phyloP scores from a whole-genome alignment of 257 asterid species.

The Solanum clarkiae region DNA sequence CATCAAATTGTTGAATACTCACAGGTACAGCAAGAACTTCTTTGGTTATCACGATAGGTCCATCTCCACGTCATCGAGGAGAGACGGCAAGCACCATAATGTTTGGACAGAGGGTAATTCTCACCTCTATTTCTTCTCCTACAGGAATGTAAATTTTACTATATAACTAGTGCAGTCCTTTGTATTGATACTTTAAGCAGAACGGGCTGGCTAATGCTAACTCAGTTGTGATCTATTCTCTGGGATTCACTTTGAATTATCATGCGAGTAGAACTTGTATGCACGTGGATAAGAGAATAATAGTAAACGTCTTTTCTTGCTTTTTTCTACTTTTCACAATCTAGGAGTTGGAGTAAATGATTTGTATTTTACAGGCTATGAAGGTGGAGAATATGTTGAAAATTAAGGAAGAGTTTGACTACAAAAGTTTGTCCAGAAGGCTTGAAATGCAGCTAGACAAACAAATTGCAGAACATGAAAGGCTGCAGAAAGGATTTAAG shows the following conservation, averaged over 20 bases:
- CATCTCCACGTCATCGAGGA: slow-evolving; percentile 84
- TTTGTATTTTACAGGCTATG: slow-evolving; percentile 53
- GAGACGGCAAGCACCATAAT: slow-evolving; percentile 82
- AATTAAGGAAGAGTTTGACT: slow-evolving; percentile 79
- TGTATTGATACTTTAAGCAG: not conserved
- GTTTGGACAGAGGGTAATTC: slow-evolving; percentile 81
- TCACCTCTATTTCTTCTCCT: not conserved
- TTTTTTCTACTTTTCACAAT: not conserved
- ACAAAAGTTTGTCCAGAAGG: slow-evolving; percentile 73
- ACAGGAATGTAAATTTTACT: not conserved
- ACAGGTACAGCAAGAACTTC: slow-evolving; percentile 92
- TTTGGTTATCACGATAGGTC: slow-evolving; percentile 66
- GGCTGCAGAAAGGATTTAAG: slow-evolving; percentile 60
- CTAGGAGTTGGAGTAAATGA: not conserved
- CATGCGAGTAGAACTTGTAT: not conserved
- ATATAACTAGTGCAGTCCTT: not conserved
- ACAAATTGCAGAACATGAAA: slow-evolving; percentile 68
- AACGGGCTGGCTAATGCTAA: not conserved
- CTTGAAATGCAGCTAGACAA: slow-evolving; percentile 70
- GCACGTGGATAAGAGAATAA: not conserved
- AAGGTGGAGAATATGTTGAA: slow-evolving; percentile 87
- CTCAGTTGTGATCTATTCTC: not conserved
- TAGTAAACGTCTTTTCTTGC: not conserved
- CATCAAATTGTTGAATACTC: slow-evolving; percentile 6
- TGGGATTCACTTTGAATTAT: not conserved